Evolutionary conservation across 2,329 filamentous ascomycete genomes (phyloP), one percentile per base, ranked within the genome.

Genomic region (Pyricularia sp.): DNA sequence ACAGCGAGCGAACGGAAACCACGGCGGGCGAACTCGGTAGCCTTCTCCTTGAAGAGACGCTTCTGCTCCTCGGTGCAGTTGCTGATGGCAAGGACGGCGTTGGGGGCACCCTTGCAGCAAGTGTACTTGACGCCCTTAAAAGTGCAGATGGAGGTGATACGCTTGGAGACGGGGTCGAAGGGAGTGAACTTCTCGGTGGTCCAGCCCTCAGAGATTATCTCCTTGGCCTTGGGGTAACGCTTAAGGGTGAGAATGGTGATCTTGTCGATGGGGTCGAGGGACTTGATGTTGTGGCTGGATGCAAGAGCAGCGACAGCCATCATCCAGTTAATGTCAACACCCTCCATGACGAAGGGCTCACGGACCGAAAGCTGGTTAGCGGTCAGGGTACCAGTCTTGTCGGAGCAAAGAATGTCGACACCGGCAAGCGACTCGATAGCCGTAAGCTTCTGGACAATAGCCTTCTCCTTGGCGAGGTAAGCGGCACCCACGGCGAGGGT

Each of bases 1-100:
- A 93, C 90, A 84, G 90, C 90, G 72, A 93, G 88, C 69, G 90
- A 92, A 77, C 90, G 89, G 87, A 93, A 93, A 81, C 90, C 90
- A 84, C 90, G 88, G 74, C 88, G 87, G 77, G 90, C 90, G 78
- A 93, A 92, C 77, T 92, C 90, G 69, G 86, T 84, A 68, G 89
- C 88, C 84, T 92, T 92, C 73, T 87, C 84, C 79, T 87, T 88
- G 85, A 92, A 93, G 75, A 89, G 82, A 71, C 84, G 81, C 73
- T 86, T 84, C 72, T 86, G 86, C 77, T 90, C 86, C 76, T 87
- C 84, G 74, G 85, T 85, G 80, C 89, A 91, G 76, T 89, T 84
- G 71, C 88, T 86, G 71, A 92, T 85, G 77, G 86, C 86, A 68
- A 92, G 84, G 74, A 92, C 88, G 70, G 90, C 90, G 81, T 91